Conservation (phyloP, 345 rosid genomes). For the Lumnitzera littorea region DNA sequence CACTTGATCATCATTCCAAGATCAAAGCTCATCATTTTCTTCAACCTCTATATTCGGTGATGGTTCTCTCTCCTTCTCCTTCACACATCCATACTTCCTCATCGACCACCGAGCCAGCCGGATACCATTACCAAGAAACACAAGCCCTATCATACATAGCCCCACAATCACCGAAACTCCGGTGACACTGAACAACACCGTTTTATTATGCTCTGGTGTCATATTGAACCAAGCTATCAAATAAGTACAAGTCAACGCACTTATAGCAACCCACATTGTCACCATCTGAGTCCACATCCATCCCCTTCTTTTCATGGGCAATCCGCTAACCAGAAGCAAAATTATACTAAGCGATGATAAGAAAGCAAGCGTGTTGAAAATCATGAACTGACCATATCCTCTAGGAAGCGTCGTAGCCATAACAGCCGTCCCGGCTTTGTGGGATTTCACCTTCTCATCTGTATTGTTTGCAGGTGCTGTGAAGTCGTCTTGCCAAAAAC, state of each 20-base stretch:
- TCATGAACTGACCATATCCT: constrained; percentile 7
- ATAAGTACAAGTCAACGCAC: constrained; percentile 14
- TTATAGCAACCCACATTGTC: constrained; percentile 25
- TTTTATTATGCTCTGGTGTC: constrained; percentile 7
- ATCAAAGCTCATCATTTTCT: too few species aligned
- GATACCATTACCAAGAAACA: constrained; percentile 1
- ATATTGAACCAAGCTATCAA: constrained; percentile 1
- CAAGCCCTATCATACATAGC: constrained; percentile 6
- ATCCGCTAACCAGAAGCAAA: constrained; percentile 21
- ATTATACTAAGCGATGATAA: constrained; percentile 26
- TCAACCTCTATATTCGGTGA: neutral
- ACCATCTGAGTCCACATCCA: constrained; percentile 27
- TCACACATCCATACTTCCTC: neutral
- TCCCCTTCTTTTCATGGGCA: constrained; percentile 15
- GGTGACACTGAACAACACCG: neutral
- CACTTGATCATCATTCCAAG: too few species aligned
- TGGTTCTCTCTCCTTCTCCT: neutral
- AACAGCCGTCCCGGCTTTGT: constrained; percentile 16
- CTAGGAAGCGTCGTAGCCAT: constrained; percentile 5
- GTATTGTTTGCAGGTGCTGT: neutral
- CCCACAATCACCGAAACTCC: neutral
- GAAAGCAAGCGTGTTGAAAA: constrained; percentile 14
- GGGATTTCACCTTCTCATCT: neutral
- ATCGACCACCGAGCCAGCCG: constrained; percentile 1
- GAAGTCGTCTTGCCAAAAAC: constrained; percentile 18